A percentile compares a stretch with the other conserved stretches of the same genome.
phyloP scores from a whole-genome alignment of 192 early-diverging fungal genomes.

The Glomus cerebriforme region DNA sequence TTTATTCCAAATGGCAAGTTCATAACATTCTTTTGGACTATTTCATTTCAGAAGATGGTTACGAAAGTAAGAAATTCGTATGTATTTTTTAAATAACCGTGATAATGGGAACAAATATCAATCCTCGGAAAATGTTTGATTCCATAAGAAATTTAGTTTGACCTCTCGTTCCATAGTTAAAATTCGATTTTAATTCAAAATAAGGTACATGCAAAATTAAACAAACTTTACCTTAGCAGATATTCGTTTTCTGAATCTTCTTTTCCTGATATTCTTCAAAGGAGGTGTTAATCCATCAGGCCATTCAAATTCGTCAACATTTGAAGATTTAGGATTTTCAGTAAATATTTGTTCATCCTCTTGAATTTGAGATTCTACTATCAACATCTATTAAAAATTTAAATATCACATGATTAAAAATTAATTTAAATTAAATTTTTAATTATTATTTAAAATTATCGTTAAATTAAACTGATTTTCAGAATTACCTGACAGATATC shows the following conservation, averaged over 20 bases:
- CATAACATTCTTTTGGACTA: too few relatives aligned
- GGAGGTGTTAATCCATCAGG: conserved; percentile 82
- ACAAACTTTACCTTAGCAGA: conserved; percentile 63
- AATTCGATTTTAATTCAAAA: neutral
- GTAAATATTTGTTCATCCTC: conserved; percentile 6
- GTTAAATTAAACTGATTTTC: neutral
- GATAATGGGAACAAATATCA: too few relatives aligned
- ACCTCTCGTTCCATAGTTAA: too few relatives aligned
- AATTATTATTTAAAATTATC: neutral
- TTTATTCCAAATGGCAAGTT: too few relatives aligned
- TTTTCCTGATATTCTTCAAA: conserved; percentile 71
- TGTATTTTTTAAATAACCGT: too few relatives aligned
- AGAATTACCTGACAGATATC: conserved; percentile 78
- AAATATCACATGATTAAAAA: too few relatives aligned
- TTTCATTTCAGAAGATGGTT: too few relatives aligned
- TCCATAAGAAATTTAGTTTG: too few relatives aligned
- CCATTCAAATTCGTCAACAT: conserved; percentile 64
- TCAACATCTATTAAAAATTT: conserved; percentile 55
- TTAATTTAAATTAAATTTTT: too few relatives aligned
- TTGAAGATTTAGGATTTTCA: conserved; percentile 4
- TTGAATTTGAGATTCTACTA: conserved; percentile 44
- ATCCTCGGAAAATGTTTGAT: too few relatives aligned
- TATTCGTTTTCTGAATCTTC: conserved; percentile 80
- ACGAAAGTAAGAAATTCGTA: too few relatives aligned
- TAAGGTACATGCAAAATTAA: neutral